Base-by-base conservation (phyloP, 176 grass and related monocot species). In the Avena atlantica region DNA sequence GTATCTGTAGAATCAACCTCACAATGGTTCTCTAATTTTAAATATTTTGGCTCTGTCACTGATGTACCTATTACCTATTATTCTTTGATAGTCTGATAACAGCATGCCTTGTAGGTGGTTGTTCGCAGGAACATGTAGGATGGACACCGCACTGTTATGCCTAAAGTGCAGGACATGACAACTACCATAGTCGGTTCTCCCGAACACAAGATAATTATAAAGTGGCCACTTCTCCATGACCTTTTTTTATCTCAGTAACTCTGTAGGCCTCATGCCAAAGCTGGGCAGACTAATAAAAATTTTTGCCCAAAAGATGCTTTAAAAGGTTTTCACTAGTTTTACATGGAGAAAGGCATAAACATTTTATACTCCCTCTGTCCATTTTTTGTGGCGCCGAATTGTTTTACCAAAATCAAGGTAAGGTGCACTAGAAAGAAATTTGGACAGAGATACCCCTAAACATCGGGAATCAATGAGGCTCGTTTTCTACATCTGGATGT, bases 31-130 rank as follows among this genome's bases (percentile, higher is more conserved):
- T 56, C 49, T 7, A 51, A 1, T 4, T 57, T 2, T 48, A 81
- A 86, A 55, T 67, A 76, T 37, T 81, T 69, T 76, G 78, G 63
- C 76, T 59, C 1, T 40, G 52, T 15, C 71, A 59, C 49, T 49
- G 64, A 74, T 74, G 71, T 74, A 69, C 23, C 5, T 74, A n/a
- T 80, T 47, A 56, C 16, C 45, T n/a, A 85, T 74, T 57, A 89
- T 70, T 67, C 25, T 27, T 70, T 3, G 6, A n/a, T 72, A 62
- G 14, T 20, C 49, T 0, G 6, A 15, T 70, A 40, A 6, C 20
- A 84, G 53, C 60, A 69, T 34, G 13, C 34, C 66, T 66, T 51
- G 50, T 67, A 81, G 58, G 14, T 12, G 81, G 8, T 86, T 76
- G 19, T 40, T 59, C 47, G 5, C 7, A 58, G 37, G 48, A 67